These are phyloP conservation scores for Cruciata laevipes DNA, from an alignment of 257 asterid genomes.

Conservation along the genomic window DNA sequence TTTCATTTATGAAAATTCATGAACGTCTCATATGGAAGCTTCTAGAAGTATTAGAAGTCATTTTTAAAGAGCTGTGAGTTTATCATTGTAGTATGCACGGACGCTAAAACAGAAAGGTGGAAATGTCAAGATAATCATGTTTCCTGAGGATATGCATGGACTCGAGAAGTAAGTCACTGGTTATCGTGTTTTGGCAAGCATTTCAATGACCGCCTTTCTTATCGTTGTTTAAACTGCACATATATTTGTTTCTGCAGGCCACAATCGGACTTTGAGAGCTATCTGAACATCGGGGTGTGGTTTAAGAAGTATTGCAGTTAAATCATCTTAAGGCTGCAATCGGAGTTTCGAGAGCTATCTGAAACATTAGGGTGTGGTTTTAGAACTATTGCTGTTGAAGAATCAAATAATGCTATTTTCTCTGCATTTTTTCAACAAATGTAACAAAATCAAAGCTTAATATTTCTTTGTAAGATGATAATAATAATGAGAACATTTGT, in stretches of 20 bases:
- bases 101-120: conserved; percentile 79
- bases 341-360: conserved; percentile 84
- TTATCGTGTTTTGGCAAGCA: not conserved
- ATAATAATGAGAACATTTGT: too few species aligned
- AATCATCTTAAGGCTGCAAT: conserved; percentile 57
- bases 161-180: conserved; percentile 52
- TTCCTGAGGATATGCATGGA: conserved; percentile 71
- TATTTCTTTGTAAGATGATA: too few species aligned
- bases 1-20: not conserved
- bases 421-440: too few species aligned
- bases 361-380: conserved; percentile 74
- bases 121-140: conserved; percentile 61
- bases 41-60: not conserved
- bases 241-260: conserved; percentile 49
- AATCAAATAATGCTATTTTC: not conserved
- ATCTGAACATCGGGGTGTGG: conserved; percentile 76
- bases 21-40: too few species aligned
- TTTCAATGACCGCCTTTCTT: not conserved
- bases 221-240: not conserved
- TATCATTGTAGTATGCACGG: conserved; percentile 52
- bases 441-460: too few species aligned
- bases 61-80: not conserved
- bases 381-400: conserved; percentile 53
- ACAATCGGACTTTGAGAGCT: conserved; percentile 85
- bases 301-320: conserved; percentile 73